Percentiles rank a stretch among this genome's conserved stretches.
phyloP scores from a whole-genome alignment of 2,329 filamentous ascomycete genomes.

The Parascedosporium putredinis region DNA sequence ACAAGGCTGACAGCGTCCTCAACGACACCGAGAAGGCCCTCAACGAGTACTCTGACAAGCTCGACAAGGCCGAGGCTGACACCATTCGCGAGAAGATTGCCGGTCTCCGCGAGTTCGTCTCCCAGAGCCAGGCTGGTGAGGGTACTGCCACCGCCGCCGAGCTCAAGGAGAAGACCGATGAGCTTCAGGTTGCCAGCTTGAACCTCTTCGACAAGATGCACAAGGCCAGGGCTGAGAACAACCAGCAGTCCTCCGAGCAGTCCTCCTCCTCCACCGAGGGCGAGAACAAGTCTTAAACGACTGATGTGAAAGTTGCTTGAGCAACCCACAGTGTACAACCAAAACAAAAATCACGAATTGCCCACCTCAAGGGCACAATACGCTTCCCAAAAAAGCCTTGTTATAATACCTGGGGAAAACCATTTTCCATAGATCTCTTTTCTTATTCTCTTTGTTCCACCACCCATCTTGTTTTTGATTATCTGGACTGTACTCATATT shows the following conservation, averaged over 20 bases:
- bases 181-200: slow-evolving; percentile 90
- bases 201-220: slow-evolving; percentile 99
- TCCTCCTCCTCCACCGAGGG: slow-evolving; percentile 46
- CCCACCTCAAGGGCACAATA: too few relatives aligned
- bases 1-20: slow-evolving; percentile 89
- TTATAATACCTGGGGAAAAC: slow-evolving; percentile 4
- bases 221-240: slow-evolving; percentile 72
- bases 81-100: slow-evolving; percentile 90
- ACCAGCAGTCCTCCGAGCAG: slow-evolving; percentile 38
- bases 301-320: too few relatives aligned
- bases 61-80: slow-evolving; percentile 93
- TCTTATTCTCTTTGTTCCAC: slow-evolving; percentile 8
- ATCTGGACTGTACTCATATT: slow-evolving; percentile 1
- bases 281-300: slow-evolving; percentile 58
- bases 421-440: slow-evolving; percentile 7
- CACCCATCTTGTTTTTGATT: neutral
- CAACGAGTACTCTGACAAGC: slow-evolving; percentile 89
- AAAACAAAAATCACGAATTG: too few relatives aligned
- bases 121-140: slow-evolving; percentile 92
- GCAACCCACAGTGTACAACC: too few relatives aligned
- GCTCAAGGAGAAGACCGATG: slow-evolving; percentile 94
- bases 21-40: slow-evolving; percentile 98
- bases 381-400: slow-evolving; percentile 2
- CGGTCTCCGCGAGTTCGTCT: slow-evolving; percentile 75
- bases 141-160: slow-evolving; percentile 74